These are phyloP conservation scores for Triadica sebifera DNA, from an alignment of 345 rosid species.

Conservation along the genomic window DNA sequence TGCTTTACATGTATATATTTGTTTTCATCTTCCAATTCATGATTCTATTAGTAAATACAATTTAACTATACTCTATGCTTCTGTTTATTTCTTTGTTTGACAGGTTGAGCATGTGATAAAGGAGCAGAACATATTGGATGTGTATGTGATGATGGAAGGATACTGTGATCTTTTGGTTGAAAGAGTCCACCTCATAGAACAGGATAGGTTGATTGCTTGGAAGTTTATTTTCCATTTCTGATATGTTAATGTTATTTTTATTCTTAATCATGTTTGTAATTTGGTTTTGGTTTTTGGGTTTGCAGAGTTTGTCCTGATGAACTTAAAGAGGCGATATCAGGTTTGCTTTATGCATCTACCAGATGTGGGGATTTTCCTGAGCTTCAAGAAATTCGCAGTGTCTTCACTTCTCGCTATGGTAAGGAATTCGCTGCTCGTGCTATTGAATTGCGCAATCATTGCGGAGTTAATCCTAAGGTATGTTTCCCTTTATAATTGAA, in stretches of 20 bases:
- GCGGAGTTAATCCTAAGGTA: constrained; percentile 70
- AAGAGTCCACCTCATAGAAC: constrained; percentile 60
- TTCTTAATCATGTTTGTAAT: background rate
- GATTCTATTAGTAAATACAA: no score
- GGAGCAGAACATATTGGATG: constrained; percentile 72
- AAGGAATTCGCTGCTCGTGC: constrained; percentile 75
- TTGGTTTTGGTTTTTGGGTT: background rate
- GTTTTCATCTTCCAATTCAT: background rate
- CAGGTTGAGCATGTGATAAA: constrained; percentile 67
- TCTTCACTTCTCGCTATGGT: constrained; percentile 64
- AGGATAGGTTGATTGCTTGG: constrained; percentile 34
- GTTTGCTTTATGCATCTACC: constrained; percentile 68
- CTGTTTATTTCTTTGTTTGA: background rate
- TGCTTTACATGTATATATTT: background rate
- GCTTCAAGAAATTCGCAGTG: constrained; percentile 72
- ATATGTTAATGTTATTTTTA: background rate
- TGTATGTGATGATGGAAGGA: constrained; percentile 55
- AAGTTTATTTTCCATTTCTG: background rate
- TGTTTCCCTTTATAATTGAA: no score
- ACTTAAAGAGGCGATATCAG: constrained; percentile 66
- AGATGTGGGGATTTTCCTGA: constrained; percentile 93
- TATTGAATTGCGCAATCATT: constrained; percentile 67
- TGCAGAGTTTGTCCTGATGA: constrained; percentile 75
- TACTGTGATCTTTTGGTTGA: constrained; percentile 63
- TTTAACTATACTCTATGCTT: no score